Percentiles rank a stretch among this genome's conserved stretches.
Conservation (phyloP, 768 basidiomycete genomes). For the Kwoniella europaea region DNA sequence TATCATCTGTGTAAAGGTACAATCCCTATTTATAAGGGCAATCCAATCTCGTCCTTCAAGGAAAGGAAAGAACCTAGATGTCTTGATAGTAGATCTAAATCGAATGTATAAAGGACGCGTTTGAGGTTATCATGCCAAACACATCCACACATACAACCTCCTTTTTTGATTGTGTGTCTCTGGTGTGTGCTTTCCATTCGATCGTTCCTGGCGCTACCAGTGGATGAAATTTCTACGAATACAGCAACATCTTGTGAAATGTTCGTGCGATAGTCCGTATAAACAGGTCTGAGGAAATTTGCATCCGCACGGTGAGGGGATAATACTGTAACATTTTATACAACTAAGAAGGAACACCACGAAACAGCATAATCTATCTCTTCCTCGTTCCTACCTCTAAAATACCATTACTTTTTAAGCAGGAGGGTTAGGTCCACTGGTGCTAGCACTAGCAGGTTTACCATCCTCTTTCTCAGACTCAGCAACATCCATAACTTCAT, state of each 20-base stretch:
- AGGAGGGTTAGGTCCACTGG: background rate
- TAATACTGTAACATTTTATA: conserved; percentile 2
- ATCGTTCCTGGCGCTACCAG: background rate
- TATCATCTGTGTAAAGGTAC: background rate
- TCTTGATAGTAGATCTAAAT: background rate
- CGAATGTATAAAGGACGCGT: background rate
- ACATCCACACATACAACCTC: background rate
- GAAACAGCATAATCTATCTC: background rate
- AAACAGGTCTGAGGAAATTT: background rate
- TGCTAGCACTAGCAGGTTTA: conserved; percentile 12
- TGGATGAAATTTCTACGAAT: too few species aligned
- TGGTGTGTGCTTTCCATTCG: background rate
- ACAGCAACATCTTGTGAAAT: too few species aligned
- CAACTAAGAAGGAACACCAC: background rate
- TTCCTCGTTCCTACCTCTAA: background rate
- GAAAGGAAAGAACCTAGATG: background rate
- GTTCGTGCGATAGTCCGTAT: background rate
- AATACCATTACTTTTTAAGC: background rate
- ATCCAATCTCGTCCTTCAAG: background rate
- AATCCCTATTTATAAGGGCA: background rate
- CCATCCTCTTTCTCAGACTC: conserved; percentile 62
- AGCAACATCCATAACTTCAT: conserved; percentile 66
- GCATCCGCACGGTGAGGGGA: background rate
- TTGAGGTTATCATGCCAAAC: background rate
- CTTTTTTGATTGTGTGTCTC: background rate